A percentile compares a stretch with the other conserved stretches of the same genome.
Evolutionary conservation across 192 early-diverging fungal genomes (phyloP).

Genomic region (Obelidium mucronatum): DNA sequence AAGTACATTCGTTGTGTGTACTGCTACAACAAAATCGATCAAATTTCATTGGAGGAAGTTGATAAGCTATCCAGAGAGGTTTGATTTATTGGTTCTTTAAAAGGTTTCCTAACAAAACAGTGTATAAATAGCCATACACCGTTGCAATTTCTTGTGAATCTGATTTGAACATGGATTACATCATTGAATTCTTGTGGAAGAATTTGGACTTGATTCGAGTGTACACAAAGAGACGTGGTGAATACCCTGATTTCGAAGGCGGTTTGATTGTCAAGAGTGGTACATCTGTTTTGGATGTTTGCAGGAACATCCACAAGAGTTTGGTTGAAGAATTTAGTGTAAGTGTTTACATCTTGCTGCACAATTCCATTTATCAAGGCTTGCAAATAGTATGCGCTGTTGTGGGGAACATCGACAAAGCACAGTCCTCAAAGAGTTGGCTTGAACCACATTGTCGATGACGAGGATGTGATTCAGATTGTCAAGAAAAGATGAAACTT

Average conservation of each 20-base stretch:
- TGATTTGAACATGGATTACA: slow-evolving; percentile 90
- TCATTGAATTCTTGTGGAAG: slow-evolving; percentile 92
- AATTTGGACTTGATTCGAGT: slow-evolving; percentile 87
- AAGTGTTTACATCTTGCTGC: background rate
- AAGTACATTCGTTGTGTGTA: slow-evolving; percentile 97
- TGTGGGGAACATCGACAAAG: slow-evolving; percentile 96
- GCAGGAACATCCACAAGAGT: slow-evolving; percentile 87
- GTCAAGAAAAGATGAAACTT: slow-evolving; percentile 54
- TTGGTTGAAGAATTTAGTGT: slow-evolving; percentile 85
- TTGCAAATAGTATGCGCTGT: slow-evolving; percentile 78
- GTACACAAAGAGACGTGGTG: slow-evolving; percentile 96
- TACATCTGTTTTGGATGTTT: slow-evolving; percentile 60
- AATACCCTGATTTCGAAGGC: slow-evolving; percentile 92
- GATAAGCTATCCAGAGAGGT: slow-evolving; percentile 85
- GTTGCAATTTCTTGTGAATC: slow-evolving; percentile 91
- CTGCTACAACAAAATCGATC: slow-evolving; percentile 96
- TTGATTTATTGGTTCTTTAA: background rate
- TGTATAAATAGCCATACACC: slow-evolving; percentile 69
- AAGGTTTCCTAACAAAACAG: background rate
- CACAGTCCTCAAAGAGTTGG: slow-evolving; percentile 97
- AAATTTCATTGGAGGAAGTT: slow-evolving; percentile 92
- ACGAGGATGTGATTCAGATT: slow-evolving; percentile 91
- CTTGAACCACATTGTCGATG: slow-evolving; percentile 74
- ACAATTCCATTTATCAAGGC: slow-evolving; percentile 6
- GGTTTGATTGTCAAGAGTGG: slow-evolving; percentile 83